Conservation (phyloP, 2,329 filamentous ascomycete species). For the Hymenoscyphus scutula region DNA sequence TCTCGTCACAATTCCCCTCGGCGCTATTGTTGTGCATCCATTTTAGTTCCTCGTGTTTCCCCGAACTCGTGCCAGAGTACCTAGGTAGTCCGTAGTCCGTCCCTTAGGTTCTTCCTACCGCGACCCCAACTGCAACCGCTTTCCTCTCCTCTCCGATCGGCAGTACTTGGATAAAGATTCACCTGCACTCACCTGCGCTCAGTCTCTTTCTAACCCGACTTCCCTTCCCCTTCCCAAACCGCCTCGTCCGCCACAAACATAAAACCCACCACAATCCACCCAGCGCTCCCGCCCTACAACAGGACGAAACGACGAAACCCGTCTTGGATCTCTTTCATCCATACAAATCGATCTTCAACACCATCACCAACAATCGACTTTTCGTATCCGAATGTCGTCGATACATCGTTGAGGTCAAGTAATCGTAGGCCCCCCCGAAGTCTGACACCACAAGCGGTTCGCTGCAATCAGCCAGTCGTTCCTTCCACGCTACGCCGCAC, state of each 20-base stretch:
- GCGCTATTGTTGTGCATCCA: background rate
- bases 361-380: background rate
- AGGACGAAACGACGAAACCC: slow-evolving; percentile 1
- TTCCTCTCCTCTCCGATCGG: slow-evolving; percentile 4
- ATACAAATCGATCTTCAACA: background rate
- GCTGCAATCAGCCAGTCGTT: slow-evolving; percentile 7
- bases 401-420: background rate
- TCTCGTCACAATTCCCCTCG: background rate
- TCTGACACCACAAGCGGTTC: slow-evolving; percentile 1
- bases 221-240: slow-evolving; percentile 7
- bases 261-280: background rate
- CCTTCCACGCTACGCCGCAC: slow-evolving; percentile 11
- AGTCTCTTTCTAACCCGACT: background rate
- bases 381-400: slow-evolving; percentile 12
- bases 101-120: no score
- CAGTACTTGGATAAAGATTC: no score
- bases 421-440: slow-evolving; percentile 1
- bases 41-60: background rate
- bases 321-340: background rate
- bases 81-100: no score
- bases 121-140: slow-evolving; percentile 1
- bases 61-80: background rate
- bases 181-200: background rate
- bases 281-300: background rate
- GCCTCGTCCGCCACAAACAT: background rate